phyloP scores from a whole-genome alignment of 2,329 filamentous ascomycete species.

The Trichoderma koningiopsis region DNA sequence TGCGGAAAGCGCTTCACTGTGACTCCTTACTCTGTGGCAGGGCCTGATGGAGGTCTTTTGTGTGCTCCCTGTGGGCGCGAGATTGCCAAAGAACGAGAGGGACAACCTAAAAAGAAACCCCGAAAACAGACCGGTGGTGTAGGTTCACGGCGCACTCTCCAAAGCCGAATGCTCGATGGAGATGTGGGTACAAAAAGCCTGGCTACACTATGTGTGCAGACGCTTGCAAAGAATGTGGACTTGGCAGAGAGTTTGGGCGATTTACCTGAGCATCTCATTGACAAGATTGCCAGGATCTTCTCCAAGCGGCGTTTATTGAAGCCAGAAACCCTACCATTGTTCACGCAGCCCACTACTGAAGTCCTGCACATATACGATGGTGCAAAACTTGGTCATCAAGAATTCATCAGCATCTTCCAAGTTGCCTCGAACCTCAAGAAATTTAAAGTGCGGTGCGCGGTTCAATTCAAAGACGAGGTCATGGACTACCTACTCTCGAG shows the following conservation, averaged over 20 bases:
- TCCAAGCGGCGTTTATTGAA: constrained; percentile 62
- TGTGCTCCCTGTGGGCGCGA: constrained; percentile 81
- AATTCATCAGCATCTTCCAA: constrained; percentile 80
- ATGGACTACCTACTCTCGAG: constrained; percentile 79
- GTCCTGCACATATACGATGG: constrained; percentile 60
- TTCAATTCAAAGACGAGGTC: constrained; percentile 85
- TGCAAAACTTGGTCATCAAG: constrained; percentile 68
- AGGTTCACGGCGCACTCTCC: constrained; percentile 70
- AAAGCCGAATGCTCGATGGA: constrained; percentile 85
- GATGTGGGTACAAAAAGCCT: constrained; percentile 68
- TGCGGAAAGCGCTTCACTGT: constrained; percentile 91
- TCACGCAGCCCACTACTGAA: constrained; percentile 55
- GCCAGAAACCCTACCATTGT: constrained; percentile 57
- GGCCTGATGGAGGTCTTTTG: constrained; percentile 81
- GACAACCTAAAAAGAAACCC: constrained; percentile 44
- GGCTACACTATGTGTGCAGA: constrained; percentile 64
- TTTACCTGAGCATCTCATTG: constrained; percentile 56
- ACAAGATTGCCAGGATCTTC: constrained; percentile 61
- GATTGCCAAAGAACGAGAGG: constrained; percentile 62
- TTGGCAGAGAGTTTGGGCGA: constrained; percentile 65
- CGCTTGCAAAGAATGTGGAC: constrained; percentile 63
- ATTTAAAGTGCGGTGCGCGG: constrained; percentile 79
- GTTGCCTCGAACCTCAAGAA: constrained; percentile 68
- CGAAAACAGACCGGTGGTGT: constrained; percentile 57
- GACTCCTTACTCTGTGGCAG: constrained; percentile 82